A percentile compares a stretch with the other conserved stretches of the same genome.
phyloP scores from a whole-genome alignment of 2,329 filamentous ascomycete genomes.

The Arthrocladium fulminans region DNA sequence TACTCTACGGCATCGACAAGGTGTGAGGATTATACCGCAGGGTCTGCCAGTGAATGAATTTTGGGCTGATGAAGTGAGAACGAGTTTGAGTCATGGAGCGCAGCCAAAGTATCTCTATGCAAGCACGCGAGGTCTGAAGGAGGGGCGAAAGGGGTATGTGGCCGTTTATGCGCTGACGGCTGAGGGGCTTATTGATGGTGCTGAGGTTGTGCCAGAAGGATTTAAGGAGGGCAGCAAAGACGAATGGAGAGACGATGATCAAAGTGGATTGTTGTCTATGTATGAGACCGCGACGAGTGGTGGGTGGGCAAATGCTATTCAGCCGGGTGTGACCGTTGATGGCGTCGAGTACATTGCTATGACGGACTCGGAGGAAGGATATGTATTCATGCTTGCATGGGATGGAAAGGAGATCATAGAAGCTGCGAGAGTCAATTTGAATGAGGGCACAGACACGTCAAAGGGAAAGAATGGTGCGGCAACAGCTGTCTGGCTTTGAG shows the following conservation, averaged over 20 bases:
- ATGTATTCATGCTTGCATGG: slow-evolving; percentile 21
- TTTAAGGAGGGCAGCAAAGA: not conserved
- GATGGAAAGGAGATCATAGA: slow-evolving; percentile 20
- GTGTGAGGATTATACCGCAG: slow-evolving; percentile 19
- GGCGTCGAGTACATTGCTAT: slow-evolving; percentile 25
- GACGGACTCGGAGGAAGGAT: slow-evolving; percentile 23
- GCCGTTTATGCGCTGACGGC: slow-evolving; percentile 18
- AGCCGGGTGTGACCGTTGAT: slow-evolving; percentile 22
- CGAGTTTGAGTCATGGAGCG: slow-evolving; percentile 13
- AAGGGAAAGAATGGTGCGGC: slow-evolving; percentile 19
- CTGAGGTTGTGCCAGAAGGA: not conserved
- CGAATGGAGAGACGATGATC: slow-evolving; percentile 6
- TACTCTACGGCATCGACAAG: slow-evolving; percentile 17
- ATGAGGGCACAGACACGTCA: slow-evolving; percentile 10
- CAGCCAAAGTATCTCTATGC: slow-evolving; percentile 21
- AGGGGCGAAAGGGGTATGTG: slow-evolving; percentile 18
- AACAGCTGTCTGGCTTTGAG: slow-evolving; percentile 23
- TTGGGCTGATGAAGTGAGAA: slow-evolving; percentile 24
- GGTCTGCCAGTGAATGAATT: slow-evolving; percentile 13
- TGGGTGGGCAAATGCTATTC: slow-evolving; percentile 23
- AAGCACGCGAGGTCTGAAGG: slow-evolving; percentile 18
- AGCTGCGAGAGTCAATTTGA: slow-evolving; percentile 17
- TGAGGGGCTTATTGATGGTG: slow-evolving; percentile 13
- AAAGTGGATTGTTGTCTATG: slow-evolving; percentile 17
- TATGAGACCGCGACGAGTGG: slow-evolving; percentile 21